Evolutionary conservation across 345 rosid genomes (phyloP).

Genomic region (Salix caprea): DNA sequence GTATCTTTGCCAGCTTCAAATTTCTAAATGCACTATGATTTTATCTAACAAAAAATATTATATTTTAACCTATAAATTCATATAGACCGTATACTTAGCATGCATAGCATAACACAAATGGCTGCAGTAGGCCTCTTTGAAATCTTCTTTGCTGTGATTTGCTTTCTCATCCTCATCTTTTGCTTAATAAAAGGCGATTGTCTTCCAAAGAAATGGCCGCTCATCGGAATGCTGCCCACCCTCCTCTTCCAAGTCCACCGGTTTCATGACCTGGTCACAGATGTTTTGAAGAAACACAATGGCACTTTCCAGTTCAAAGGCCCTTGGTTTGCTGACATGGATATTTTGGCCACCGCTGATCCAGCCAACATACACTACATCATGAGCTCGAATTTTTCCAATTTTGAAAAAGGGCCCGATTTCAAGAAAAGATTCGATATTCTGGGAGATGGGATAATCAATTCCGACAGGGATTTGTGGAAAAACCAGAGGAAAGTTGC

Average conservation of each 20-base stretch:
- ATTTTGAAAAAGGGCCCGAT: conserved; percentile 9
- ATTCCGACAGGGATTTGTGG: conserved; percentile 18
- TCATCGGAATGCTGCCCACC: conserved; percentile 15
- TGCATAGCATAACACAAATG: background rate
- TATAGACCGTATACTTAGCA: too few species aligned
- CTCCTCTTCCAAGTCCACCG: conserved; percentile 11
- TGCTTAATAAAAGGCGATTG: background rate
- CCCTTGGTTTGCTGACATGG: conserved; percentile 1
- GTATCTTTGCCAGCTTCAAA: too few species aligned
- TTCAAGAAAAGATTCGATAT: conserved; percentile 15
- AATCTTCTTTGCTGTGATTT: background rate
- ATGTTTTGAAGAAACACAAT: background rate
- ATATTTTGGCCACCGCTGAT: conserved; percentile 4
- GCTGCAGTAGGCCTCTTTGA: background rate
- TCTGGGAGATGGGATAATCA: conserved; percentile 25
- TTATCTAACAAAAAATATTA: too few species aligned
- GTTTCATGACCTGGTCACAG: background rate
- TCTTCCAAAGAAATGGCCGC: conserved; percentile 10
- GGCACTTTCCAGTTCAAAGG: conserved; percentile 5
- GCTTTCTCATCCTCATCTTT: background rate
- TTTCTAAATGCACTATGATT: too few species aligned
- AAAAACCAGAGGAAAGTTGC: background rate
- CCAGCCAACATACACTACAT: conserved; percentile 14
- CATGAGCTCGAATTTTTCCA: conserved; percentile 22
- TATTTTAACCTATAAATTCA: too few species aligned